phyloP scores from a whole-genome alignment of 257 asterid species.

The Misopates orontium region DNA sequence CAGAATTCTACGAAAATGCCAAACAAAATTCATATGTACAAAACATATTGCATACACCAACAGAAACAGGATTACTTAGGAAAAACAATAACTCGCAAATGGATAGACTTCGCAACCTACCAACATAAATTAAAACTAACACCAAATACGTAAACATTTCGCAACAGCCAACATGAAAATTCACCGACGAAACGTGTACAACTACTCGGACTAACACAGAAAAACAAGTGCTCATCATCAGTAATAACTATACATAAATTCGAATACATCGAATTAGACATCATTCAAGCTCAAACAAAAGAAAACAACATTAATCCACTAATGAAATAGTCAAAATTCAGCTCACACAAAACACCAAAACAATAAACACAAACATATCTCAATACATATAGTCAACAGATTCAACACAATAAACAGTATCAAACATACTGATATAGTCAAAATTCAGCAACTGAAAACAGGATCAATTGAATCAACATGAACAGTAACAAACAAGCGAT shows the following conservation, averaged over 20 bases:
- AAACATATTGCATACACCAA: too few relatives aligned
- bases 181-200: not conserved
- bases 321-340: not conserved
- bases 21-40: too few relatives aligned
- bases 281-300: not conserved
- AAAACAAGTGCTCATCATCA: constrained; percentile 13
- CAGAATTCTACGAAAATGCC: constrained; percentile 24
- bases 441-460: constrained; percentile 26
- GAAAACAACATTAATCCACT: not conserved
- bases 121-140: too few relatives aligned
- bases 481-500: constrained; percentile 12
- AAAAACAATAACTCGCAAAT: too few relatives aligned
- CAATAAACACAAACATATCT: not conserved
- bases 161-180: not conserved
- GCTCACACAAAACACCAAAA: not conserved
- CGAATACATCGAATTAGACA: not conserved
- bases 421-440: constrained; percentile 1
- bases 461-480: constrained; percentile 28
- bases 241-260: constrained; percentile 5
- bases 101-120: too few relatives aligned
- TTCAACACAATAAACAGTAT: not conserved
- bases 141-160: not conserved
- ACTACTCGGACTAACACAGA: constrained; percentile 1
- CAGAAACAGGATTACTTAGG: too few relatives aligned
- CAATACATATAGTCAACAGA: not conserved